Percentiles rank a stretch among this genome's conserved stretches.
Evolutionary conservation across 106 monocot genomes (phyloP).

Genomic region (Phalaenopsis aphrodite): DNA sequence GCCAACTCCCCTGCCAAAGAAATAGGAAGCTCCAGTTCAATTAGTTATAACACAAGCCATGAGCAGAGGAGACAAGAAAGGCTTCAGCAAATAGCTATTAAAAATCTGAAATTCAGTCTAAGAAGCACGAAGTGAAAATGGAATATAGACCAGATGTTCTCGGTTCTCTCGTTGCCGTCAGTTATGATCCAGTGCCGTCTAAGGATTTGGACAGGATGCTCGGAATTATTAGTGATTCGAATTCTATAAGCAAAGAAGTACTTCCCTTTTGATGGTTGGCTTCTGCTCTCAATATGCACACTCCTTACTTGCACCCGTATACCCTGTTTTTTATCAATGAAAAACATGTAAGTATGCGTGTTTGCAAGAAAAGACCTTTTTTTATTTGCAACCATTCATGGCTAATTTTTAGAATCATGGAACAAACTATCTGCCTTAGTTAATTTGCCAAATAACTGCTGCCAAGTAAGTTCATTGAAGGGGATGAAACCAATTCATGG

Average conservation of each 20-base stretch:
- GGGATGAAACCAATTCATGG: too few relatives aligned
- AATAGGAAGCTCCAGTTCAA: not conserved
- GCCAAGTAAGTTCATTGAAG: too few relatives aligned
- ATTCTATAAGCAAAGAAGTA: slow-evolving; percentile 61
- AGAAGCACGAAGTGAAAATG: not conserved
- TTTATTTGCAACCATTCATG: not conserved
- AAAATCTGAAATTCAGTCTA: not conserved
- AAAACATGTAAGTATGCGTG: not conserved
- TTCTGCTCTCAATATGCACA: slow-evolving; percentile 70
- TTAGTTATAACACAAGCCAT: not conserved
- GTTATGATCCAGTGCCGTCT: slow-evolving; percentile 98
- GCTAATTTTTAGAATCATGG: too few relatives aligned
- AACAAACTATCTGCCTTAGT: too few relatives aligned
- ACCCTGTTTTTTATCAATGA: slow-evolving; percentile 41
- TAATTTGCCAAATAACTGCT: too few relatives aligned
- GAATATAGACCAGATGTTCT: slow-evolving; percentile 74
- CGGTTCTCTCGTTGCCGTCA: slow-evolving; percentile 75
- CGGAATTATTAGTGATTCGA: slow-evolving; percentile 79
- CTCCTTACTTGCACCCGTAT: slow-evolving; percentile 94
- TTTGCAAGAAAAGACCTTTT: not conserved
- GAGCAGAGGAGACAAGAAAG: not conserved
- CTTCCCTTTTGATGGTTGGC: slow-evolving; percentile 70
- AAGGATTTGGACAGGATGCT: slow-evolving; percentile 75
- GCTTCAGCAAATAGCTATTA: not conserved
- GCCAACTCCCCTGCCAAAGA: slow-evolving; percentile 63